phyloP scores from a whole-genome alignment of 2,329 filamentous ascomycete species.

The Huntiella bhutanensis region DNA sequence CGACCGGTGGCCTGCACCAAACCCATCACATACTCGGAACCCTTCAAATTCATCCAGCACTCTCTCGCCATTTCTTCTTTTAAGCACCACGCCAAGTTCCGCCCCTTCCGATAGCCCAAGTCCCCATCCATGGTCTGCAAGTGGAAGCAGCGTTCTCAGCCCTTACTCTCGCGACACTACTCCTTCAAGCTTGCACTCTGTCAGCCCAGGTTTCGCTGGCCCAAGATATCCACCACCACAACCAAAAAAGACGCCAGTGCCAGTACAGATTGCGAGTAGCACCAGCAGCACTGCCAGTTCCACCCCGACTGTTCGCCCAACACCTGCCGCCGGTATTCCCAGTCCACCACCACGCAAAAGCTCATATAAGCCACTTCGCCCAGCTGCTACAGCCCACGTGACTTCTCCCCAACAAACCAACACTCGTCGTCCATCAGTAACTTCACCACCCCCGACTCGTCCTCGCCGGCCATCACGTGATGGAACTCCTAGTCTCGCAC shows the following conservation, averaged over 20 bases:
- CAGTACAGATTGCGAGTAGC: not conserved
- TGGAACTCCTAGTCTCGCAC: conserved; percentile 34
- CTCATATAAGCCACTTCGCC: conserved; percentile 21
- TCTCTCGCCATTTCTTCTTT: conserved; percentile 42
- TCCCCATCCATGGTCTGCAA: conserved; percentile 19
- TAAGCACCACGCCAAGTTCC: conserved; percentile 47
- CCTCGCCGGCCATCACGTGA: conserved; percentile 49
- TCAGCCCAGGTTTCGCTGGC: conserved; percentile 42
- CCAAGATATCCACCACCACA: not conserved
- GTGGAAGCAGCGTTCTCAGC: not conserved
- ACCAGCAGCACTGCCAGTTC: not conserved
- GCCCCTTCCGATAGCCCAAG: conserved; percentile 55
- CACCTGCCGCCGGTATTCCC: conserved; percentile 20
- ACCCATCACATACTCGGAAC: conserved; percentile 1
- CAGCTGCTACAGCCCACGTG: conserved; percentile 43
- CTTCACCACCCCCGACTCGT: conserved; percentile 16
- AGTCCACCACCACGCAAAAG: conserved; percentile 1
- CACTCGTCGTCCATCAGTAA: not conserved
- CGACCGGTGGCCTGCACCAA: conserved; percentile 8
- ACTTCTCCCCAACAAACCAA: conserved; percentile 18
- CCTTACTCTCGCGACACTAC: conserved; percentile 61
- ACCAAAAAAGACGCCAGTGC: not conserved
- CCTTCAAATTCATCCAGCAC: conserved; percentile 2
- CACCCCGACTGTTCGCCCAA: not conserved
- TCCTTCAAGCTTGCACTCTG: conserved; percentile 58